Percentiles rank a stretch among this genome's conserved stretches.
These are phyloP conservation scores for Hansenula anomala DNA, from an alignment of 1,139 yeast genomes.

Conservation along the genomic window DNA sequence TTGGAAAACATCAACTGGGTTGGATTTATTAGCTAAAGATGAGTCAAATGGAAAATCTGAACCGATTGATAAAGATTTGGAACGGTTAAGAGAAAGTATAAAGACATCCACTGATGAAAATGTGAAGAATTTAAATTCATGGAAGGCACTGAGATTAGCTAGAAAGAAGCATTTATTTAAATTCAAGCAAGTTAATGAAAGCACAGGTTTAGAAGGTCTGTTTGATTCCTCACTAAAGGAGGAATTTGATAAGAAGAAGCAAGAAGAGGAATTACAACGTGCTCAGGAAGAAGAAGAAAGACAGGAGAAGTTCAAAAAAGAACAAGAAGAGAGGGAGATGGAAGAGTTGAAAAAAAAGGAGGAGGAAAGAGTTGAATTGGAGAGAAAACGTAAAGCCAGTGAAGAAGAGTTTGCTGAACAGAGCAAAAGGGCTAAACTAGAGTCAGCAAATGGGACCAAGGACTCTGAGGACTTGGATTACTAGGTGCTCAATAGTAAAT, in stretches of 20 bases:
- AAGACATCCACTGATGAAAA: not conserved
- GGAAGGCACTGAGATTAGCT: constrained; percentile 20
- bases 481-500: not conserved
- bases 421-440: constrained; percentile 13
- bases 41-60: not conserved
- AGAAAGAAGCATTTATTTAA: constrained; percentile 13
- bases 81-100: constrained; percentile 4
- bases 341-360: constrained; percentile 3
- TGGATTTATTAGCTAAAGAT: constrained; percentile 10
- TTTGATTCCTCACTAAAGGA: constrained; percentile 14
- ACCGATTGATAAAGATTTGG: constrained; percentile 1
- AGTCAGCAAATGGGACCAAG: constrained; percentile 3
- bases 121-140: constrained; percentile 12
- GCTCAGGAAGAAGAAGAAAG: not conserved
- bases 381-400: constrained; percentile 16
- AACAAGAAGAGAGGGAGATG: constrained; percentile 2
- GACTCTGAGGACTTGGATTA: constrained; percentile 11
- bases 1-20: constrained; percentile 18
- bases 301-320: not conserved
- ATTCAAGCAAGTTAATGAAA: constrained; percentile 16
- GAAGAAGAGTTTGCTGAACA: constrained; percentile 13
- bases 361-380: constrained; percentile 3
- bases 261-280: not conserved
- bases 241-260: constrained; percentile 7
- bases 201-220: constrained; percentile 18